Conservation (phyloP, 495 filamentous ascomycete genomes). For the Pseudevernia furfuracea region DNA sequence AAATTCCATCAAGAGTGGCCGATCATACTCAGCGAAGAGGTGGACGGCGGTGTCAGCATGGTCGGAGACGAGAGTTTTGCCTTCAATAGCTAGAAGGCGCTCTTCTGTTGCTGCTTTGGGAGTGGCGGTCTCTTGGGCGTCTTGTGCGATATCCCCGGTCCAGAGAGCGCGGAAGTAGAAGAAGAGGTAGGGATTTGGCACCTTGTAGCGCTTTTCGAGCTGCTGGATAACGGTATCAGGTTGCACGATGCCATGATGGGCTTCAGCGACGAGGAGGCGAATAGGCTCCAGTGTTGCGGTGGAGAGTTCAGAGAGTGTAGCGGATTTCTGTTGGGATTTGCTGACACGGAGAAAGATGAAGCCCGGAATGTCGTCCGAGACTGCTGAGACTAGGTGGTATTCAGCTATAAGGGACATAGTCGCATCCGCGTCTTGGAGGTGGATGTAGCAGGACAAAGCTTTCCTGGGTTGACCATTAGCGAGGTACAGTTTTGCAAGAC, state of each 20-base stretch:
- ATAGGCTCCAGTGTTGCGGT: slow-evolving; percentile 73
- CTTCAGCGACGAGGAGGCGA: slow-evolving; percentile 79
- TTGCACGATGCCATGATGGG: slow-evolving; percentile 75
- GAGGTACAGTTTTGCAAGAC: slow-evolving; percentile 75
- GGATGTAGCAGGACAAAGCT: slow-evolving; percentile 81
- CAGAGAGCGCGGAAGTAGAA: slow-evolving; percentile 85
- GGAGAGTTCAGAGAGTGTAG: slow-evolving; percentile 63
- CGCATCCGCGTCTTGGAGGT: slow-evolving; percentile 80
- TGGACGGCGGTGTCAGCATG: slow-evolving; percentile 79
- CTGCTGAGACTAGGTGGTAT: slow-evolving; percentile 73
- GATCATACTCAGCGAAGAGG: slow-evolving; percentile 78
- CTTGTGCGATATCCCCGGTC: slow-evolving; percentile 55
- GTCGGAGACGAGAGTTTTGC: slow-evolving; percentile 69
- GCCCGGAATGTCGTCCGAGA: slow-evolving; percentile 80
- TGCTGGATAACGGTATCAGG: slow-evolving; percentile 72
- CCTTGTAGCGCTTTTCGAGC: slow-evolving; percentile 41
- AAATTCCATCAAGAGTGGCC: slow-evolving; percentile 72
- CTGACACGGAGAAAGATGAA: slow-evolving; percentile 82
- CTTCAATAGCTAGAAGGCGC: slow-evolving; percentile 29
- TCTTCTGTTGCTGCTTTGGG: slow-evolving; percentile 16
- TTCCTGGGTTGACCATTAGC: slow-evolving; percentile 70
- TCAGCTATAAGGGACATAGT: slow-evolving; percentile 78
- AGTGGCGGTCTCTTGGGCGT: slow-evolving; percentile 25
- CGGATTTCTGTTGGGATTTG: slow-evolving; percentile 58
- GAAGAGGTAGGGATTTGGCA: slow-evolving; percentile 52